These are phyloP conservation scores for Atkinsonella texensis DNA, from an alignment of 2,329 filamentous ascomycete genomes.

Conservation along the genomic window DNA sequence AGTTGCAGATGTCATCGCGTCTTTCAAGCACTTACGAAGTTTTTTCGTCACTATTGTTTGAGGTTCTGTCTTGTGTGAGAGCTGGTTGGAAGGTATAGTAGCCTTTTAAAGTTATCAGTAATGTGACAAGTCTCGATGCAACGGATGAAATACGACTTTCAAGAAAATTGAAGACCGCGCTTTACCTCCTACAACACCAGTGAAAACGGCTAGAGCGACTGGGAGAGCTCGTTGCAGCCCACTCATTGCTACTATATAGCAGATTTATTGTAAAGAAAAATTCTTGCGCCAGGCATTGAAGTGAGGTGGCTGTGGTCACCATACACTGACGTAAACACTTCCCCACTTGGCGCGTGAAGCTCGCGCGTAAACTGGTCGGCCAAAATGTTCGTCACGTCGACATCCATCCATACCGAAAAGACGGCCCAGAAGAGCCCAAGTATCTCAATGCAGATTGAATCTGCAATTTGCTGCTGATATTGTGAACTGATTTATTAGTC, in stretches of 20 bases:
- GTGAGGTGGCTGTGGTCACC: no score
- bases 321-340: neutral
- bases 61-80: slow-evolving; percentile 14
- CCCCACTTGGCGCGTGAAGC: slow-evolving; percentile 13
- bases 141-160: neutral
- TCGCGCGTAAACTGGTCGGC: neutral
- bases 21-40: neutral
- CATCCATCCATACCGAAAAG: neutral
- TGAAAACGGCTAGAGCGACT: slow-evolving; percentile 24
- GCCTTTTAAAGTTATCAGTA: slow-evolving; percentile 13
- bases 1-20: neutral
- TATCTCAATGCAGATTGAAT: neutral
- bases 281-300: neutral
- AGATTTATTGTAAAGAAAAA: neutral
- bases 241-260: slow-evolving; percentile 14
- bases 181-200: slow-evolving; percentile 24
- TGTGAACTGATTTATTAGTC: neutral
- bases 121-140: neutral
- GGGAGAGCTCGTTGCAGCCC: slow-evolving; percentile 24
- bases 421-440: neutral
- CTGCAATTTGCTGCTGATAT: neutral
- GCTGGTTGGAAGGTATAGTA: slow-evolving; percentile 26
- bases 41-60: slow-evolving; percentile 3
- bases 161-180: neutral
- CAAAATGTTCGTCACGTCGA: neutral